These are phyloP conservation scores for Ophiostoma populinum DNA, from an alignment of 2,329 filamentous ascomycete genomes.

Conservation along the genomic window DNA sequence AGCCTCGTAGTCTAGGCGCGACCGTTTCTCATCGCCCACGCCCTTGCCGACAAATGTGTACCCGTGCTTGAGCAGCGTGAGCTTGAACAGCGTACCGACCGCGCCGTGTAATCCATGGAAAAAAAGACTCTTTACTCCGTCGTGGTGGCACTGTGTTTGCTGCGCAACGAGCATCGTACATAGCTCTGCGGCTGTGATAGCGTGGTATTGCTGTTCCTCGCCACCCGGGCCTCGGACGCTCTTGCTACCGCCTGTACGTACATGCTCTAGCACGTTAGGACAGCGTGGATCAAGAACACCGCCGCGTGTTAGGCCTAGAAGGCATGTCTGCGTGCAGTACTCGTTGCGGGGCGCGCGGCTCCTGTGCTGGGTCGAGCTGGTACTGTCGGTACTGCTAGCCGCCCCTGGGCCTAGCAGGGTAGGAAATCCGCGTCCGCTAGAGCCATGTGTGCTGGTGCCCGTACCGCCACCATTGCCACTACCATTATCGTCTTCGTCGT, in stretches of 20 bases:
- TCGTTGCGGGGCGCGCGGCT: neutral
- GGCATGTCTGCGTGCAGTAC: neutral
- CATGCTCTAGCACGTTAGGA: neutral
- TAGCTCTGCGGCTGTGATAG: neutral
- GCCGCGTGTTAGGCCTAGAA: neutral
- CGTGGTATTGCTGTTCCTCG: neutral
- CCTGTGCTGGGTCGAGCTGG: neutral
- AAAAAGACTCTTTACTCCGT: neutral
- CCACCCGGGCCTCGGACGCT: neutral
- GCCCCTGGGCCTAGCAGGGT: neutral
- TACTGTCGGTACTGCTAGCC: neutral
- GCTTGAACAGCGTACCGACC: neutral
- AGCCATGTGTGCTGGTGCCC: neutral
- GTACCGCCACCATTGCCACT: neutral
- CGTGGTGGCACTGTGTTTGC: neutral
- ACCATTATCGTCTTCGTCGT: neutral
- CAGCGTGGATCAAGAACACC: neutral
- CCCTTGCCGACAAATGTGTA: neutral
- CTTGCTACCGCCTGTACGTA: neutral
- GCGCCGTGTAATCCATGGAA: neutral
- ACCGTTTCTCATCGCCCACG: neutral
- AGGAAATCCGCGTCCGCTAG: neutral
- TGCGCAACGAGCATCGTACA: neutral
- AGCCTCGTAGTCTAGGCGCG: neutral
- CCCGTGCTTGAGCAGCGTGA: neutral